Evolutionary conservation across 2,329 filamentous ascomycete genomes (phyloP), one percentile per base, ranked within the genome.

Genomic region (Penicillium sp.): DNA sequence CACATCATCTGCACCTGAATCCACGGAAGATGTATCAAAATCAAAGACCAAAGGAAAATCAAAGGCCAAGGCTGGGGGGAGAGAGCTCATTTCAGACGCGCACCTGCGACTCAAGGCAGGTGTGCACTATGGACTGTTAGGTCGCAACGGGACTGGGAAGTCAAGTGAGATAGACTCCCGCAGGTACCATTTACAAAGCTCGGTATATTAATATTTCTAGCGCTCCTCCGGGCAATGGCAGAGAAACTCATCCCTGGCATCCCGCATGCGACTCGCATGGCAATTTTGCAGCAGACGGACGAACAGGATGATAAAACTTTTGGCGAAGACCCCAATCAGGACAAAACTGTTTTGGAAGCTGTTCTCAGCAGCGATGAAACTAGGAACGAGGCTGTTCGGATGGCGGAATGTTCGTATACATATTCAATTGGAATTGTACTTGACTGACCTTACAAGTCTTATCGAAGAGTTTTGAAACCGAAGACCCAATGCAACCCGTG

Each of bases 131-230:
- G 90, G 90, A 0, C 78, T 95, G 2, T 79, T 93, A 21, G 91
- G 91, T 0, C 82, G 89, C 7, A 95, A 95, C 73, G 91, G 91
- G 0, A 88, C 87, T 2, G 91, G 91, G 6, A 95, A 95, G 70
- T 92, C 89, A 4, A 93, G 86, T 88, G 73, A 23, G 67, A 55
- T 2, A 25, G 19, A 21, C 19, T 4, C 19, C 6, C 27, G 51
- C 23, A 19, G 64, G 16, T 34, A n/a, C 3, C 21, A 36, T 34
- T n/a, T 58, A 29, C 27, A 4, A 27, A 25, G 15, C 43, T 46
- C 27, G 16, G 38, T 36, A 39, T 62, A 48, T 51, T 62, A 29
- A 53, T 52, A 10, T 29, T 13, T 43, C 5, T 45, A 89, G 87
- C 89, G 0, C 75, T 93, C 7, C 77, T 94, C 16, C 84, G 84